phyloP scores from a whole-genome alignment of 805 yeast genomes.

The Teunomyces barrocoloradensis region DNA sequence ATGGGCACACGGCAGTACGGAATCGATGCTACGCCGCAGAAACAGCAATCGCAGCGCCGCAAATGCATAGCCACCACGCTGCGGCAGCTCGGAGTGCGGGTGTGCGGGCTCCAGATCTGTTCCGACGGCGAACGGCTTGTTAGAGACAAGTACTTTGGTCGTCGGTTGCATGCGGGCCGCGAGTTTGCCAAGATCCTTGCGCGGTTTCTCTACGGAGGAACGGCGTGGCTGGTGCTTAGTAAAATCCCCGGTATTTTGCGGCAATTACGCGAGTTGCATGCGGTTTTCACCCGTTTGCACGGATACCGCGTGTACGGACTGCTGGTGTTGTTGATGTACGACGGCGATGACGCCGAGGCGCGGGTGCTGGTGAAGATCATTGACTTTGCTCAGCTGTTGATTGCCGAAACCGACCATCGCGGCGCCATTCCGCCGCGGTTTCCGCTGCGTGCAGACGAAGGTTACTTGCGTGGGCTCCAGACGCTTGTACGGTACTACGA shows the following conservation, averaged over 20 bases:
- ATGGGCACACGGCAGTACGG: conserved; percentile 99
- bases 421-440: conserved; percentile 69
- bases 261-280: conserved; percentile 56
- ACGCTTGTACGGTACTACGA: conserved; percentile 70
- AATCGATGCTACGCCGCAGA: conserved; percentile 74
- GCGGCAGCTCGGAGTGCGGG: conserved; percentile 77
- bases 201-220: conserved; percentile 79
- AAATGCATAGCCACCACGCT: conserved; percentile 86
- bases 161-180: conserved; percentile 65
- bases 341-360: conserved; percentile 45
- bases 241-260: conserved; percentile 67
- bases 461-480: conserved; percentile 78
- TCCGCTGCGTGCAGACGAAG: conserved; percentile 64
- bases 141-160: conserved; percentile 90
- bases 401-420: conserved; percentile 47
- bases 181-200: conserved; percentile 75
- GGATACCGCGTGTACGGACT: conserved; percentile 93
- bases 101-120: conserved; percentile 81
- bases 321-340: conserved; percentile 84
- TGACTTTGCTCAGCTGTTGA: conserved; percentile 93
- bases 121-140: conserved; percentile 33
- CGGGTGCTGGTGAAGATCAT: conserved; percentile 63
- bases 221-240: conserved; percentile 52
- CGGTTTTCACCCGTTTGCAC: conserved; percentile 51
- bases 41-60: conserved; percentile 72